These are phyloP conservation scores for Ophiosphaerella korrae DNA, from an alignment of 2,329 filamentous ascomycete genomes.

Conservation along the genomic window DNA sequence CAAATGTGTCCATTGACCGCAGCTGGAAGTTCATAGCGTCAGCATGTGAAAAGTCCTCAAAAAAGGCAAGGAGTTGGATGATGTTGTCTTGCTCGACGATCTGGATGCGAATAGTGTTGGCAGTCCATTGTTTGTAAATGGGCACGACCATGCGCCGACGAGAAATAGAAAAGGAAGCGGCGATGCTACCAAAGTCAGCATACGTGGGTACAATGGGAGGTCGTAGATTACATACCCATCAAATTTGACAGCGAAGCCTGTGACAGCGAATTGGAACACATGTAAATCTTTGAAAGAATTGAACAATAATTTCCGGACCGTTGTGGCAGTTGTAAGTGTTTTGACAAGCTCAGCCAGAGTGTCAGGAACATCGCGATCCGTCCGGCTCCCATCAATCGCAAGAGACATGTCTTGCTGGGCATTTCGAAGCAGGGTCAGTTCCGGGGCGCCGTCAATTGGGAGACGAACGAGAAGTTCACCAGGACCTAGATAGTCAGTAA, in stretches of 20 bases:
- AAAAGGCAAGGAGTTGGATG: conserved; percentile 81
- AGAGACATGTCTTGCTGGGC: conserved; percentile 79
- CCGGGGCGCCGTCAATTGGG: conserved; percentile 45
- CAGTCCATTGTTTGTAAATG: conserved; percentile 94
- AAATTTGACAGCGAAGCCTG: conserved; percentile 71
- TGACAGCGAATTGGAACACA: conserved; percentile 76
- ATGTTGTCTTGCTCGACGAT: conserved; percentile 77
- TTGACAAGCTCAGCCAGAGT: conserved; percentile 69
- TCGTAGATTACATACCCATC: conserved; percentile 30
- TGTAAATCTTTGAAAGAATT: conserved; percentile 65
- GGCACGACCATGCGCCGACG: conserved; percentile 87
- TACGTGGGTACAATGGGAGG: background rate
- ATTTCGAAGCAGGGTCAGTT: conserved; percentile 59
- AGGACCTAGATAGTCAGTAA: conserved; percentile 34
- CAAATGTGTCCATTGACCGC: conserved; percentile 82
- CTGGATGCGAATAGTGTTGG: conserved; percentile 78
- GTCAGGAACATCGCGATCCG: conserved; percentile 55
- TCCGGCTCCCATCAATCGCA: conserved; percentile 61
- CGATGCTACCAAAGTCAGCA: conserved; percentile 52
- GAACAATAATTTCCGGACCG: conserved; percentile 69
- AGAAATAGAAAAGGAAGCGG: conserved; percentile 78
- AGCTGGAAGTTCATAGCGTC: conserved; percentile 88
- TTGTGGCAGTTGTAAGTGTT: conserved; percentile 61
- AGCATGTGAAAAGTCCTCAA: conserved; percentile 84
- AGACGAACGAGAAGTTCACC: conserved; percentile 55